A percentile compares a stretch with the other conserved stretches of the same genome.
phyloP scores from a whole-genome alignment of 2,329 filamentous ascomycete species.

The Fusarium avenaceum region DNA sequence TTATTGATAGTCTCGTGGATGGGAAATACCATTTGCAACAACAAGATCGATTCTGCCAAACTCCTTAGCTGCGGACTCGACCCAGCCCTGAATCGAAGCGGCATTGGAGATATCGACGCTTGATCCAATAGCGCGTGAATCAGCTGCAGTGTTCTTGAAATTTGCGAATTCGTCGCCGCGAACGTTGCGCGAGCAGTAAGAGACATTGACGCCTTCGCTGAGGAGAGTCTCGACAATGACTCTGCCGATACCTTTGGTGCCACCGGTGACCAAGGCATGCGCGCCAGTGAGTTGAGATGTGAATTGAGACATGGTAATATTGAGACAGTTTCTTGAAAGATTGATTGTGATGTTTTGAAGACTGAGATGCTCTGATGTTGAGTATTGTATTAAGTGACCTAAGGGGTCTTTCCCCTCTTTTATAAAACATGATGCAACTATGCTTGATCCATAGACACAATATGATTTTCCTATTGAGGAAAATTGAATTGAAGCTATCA shows the following conservation, averaged over 20 bases:
- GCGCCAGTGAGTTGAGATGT: conserved; percentile 24
- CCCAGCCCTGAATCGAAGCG: conserved; percentile 13
- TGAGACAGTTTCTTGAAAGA: neutral
- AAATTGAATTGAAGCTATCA: neutral
- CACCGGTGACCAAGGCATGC: conserved; percentile 6
- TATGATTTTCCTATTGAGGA: too few relatives aligned
- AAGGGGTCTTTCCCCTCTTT: neutral
- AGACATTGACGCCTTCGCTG: conserved; percentile 47
- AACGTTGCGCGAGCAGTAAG: conserved; percentile 43
- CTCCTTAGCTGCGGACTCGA: conserved; percentile 2
- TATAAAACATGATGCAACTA: neutral
- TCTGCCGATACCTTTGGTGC: conserved; percentile 47
- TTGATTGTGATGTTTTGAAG: neutral
- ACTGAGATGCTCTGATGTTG: neutral
- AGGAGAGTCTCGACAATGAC: conserved; percentile 42
- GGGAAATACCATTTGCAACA: conserved; percentile 7
- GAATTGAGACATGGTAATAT: conserved; percentile 9
- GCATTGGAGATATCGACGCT: conserved; percentile 43
- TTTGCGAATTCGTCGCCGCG: conserved; percentile 41
- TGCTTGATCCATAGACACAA: too few relatives aligned
- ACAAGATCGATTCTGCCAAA: conserved; percentile 23
- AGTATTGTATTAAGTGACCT: neutral
- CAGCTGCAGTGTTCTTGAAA: conserved; percentile 18
- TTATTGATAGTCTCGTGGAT: accelerated
- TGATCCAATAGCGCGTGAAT: conserved; percentile 36